A percentile compares a stretch with the other conserved stretches of the same genome.
phyloP scores from a whole-genome alignment of 495 filamentous ascomycete genomes.

The Lasiosphaeris hirsuta region DNA sequence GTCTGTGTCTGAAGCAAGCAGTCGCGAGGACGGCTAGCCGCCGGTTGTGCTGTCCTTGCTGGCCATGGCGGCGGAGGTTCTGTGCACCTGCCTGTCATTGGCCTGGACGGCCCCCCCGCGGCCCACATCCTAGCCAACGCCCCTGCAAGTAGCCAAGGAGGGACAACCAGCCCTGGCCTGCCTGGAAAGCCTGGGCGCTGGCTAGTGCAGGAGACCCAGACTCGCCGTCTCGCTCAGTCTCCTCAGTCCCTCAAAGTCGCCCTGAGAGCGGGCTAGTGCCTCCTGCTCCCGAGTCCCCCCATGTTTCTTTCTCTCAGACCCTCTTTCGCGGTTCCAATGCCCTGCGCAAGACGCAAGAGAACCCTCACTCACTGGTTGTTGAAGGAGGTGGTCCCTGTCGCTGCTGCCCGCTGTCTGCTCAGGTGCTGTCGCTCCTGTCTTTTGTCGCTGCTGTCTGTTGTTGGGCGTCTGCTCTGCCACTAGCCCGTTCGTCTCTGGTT shows the following conservation, averaged over 20 bases:
- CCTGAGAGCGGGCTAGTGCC: too few relatives aligned
- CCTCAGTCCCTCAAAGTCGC: too few relatives aligned
- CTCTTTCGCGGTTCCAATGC: too few relatives aligned
- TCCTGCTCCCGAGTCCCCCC: too few relatives aligned
- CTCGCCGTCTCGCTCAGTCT: too few relatives aligned
- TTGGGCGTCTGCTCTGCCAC: neutral
- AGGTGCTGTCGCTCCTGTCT: neutral
- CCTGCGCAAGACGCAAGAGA: too few relatives aligned
- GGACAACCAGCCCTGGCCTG: constrained; percentile 15
- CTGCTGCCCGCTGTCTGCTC: too few relatives aligned
- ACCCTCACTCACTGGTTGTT: too few relatives aligned
- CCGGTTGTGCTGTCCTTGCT: constrained; percentile 9
- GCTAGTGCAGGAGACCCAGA: too few relatives aligned
- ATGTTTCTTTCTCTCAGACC: too few relatives aligned
- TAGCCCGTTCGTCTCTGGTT: neutral
- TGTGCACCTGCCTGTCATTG: constrained; percentile 15
- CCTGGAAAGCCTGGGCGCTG: neutral
- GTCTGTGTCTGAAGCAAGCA: constrained; percentile 29
- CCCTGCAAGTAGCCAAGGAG: constrained; percentile 25
- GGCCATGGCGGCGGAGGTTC: constrained; percentile 8
- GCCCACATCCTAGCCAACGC: constrained; percentile 21
- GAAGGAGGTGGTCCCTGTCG: too few relatives aligned
- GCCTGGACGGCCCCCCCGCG: constrained; percentile 16
- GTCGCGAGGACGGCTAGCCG: constrained; percentile 29
- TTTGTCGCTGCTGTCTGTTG: constrained; percentile 1